Conservation (phyloP, 305 asterid genomes). For the Caryopteris hybrid region DNA sequence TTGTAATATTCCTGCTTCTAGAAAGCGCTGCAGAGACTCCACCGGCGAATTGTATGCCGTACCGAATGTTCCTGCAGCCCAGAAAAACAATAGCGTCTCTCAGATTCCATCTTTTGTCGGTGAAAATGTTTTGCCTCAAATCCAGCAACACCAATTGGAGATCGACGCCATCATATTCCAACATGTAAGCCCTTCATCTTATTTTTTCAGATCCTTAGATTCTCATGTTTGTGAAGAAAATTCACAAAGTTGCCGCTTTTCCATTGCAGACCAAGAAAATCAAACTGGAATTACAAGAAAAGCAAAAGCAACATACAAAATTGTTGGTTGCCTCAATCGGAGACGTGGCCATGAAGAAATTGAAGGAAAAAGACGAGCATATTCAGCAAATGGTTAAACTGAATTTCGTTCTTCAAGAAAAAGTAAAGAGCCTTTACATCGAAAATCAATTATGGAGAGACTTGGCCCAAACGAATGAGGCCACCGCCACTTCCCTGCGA, state of each 20-base stretch:
- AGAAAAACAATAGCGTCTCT: constrained; percentile 7
- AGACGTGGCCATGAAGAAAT: constrained; percentile 30
- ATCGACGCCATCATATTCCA: constrained; percentile 57
- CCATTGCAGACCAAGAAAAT: constrained; percentile 49
- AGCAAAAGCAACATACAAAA: constrained; percentile 46
- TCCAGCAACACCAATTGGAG: constrained; percentile 46
- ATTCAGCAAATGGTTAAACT: constrained; percentile 39
- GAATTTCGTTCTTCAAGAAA: constrained; percentile 52
- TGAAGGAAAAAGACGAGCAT: constrained; percentile 55
- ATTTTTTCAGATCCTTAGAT: background rate
- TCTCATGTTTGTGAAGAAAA: background rate
- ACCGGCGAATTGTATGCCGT: constrained; percentile 23
- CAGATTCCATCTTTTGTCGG: constrained; percentile 25
- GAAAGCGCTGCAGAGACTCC: constrained; percentile 52
- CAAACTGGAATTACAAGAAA: constrained; percentile 43
- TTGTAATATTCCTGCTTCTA: constrained; percentile 26
- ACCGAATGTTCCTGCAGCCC: background rate
- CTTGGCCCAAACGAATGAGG: constrained; percentile 68
- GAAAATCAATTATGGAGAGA: constrained; percentile 74
- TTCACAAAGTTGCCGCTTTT: too few species aligned
- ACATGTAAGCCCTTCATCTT: constrained; percentile 48
- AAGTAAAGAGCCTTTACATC: constrained; percentile 34
- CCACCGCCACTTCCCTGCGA: constrained; percentile 65
- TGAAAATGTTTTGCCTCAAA: constrained; percentile 36
- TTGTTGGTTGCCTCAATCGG: constrained; percentile 32